A percentile compares a stretch with the other conserved stretches of the same genome.
Evolutionary conservation across 208 protist species (phyloP).

Genomic region (Crithidia acanthocephali): DNA sequence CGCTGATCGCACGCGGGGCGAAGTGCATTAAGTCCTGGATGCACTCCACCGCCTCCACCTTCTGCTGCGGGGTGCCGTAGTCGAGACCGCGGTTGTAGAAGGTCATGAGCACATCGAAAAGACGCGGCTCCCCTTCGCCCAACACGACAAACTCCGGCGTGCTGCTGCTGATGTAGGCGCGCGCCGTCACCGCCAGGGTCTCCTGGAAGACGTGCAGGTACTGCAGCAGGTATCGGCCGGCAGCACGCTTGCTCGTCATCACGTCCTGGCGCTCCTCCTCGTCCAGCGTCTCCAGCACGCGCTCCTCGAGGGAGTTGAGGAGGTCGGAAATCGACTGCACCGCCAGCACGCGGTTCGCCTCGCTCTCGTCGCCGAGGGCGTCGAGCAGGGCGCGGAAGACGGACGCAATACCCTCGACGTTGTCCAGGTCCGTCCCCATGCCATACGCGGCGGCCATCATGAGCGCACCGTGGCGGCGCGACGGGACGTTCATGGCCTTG

Average conservation of each 20-base stretch:
- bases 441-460: slow-evolving; percentile 74
- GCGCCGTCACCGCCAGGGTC: slow-evolving; percentile 66
- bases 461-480: slow-evolving; percentile 69
- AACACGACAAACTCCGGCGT: slow-evolving; percentile 75
- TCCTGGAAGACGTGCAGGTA: slow-evolving; percentile 77
- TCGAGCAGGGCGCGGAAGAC: slow-evolving; percentile 75
- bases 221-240: slow-evolving; percentile 85
- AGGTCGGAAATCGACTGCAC: slow-evolving; percentile 67
- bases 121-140: slow-evolving; percentile 70
- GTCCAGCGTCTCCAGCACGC: slow-evolving; percentile 62
- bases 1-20: slow-evolving; percentile 74
- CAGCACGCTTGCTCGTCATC: slow-evolving; percentile 78
- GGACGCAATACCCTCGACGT: slow-evolving; percentile 68
- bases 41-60: slow-evolving; percentile 89
- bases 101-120: slow-evolving; percentile 86
- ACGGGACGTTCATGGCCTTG: slow-evolving; percentile 64
- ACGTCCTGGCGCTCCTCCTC: slow-evolving; percentile 81
- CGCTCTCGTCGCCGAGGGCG: slow-evolving; percentile 68
- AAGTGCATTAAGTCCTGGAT: slow-evolving; percentile 88
- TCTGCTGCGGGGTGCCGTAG: slow-evolving; percentile 86
- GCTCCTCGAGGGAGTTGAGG: slow-evolving; percentile 67
- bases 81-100: slow-evolving; percentile 91
- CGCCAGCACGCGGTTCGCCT: slow-evolving; percentile 45
- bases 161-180: slow-evolving; percentile 51
- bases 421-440: slow-evolving; percentile 63